A percentile compares a stretch with the other conserved stretches of the same genome.
Conservation (phyloP, 164 flowering plant species). For the Liquidambar formosana region DNA sequence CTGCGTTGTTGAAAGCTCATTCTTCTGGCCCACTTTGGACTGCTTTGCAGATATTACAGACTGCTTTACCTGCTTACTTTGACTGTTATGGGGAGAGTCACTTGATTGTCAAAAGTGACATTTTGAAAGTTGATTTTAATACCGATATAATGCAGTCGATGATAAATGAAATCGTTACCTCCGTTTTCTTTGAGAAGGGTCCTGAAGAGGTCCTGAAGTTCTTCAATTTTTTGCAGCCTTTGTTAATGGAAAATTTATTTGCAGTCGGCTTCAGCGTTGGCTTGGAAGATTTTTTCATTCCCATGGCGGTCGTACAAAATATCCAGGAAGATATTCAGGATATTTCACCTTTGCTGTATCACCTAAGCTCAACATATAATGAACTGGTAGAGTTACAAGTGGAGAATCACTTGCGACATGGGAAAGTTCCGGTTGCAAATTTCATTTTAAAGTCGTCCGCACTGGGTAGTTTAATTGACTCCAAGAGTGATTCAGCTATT, state of each 20-base stretch:
- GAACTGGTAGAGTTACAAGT: conserved; percentile 63
- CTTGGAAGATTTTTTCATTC: conserved; percentile 61
- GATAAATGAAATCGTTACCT: conserved; percentile 55
- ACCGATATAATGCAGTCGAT: conserved; percentile 44
- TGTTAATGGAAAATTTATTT: conserved; percentile 76
- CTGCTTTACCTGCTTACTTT: conserved; percentile 54
- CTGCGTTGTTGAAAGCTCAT: conserved; percentile 51
- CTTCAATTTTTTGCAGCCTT: conserved; percentile 72
- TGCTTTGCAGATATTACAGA: conserved; percentile 62
- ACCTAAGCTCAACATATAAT: conserved; percentile 48
- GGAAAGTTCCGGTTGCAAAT: conserved; percentile 39
- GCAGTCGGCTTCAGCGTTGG: conserved; percentile 68
- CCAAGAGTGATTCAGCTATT: conserved; percentile 70
- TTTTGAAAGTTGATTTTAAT: conserved; percentile 45
- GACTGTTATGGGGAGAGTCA: conserved; percentile 55
- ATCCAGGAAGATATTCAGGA: conserved; percentile 36
- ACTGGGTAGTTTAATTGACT: conserved; percentile 65
- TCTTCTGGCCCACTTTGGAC: conserved; percentile 58
- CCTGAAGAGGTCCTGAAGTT: conserved; percentile 62
- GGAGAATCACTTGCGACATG: conserved; percentile 39
- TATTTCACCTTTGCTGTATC: conserved; percentile 41
- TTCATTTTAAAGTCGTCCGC: conserved; percentile 53
- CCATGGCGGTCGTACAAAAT: conserved; percentile 19
- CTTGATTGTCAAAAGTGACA: conserved; percentile 48
- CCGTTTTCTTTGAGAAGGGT: conserved; percentile 61